Evolutionary conservation across 2,329 filamentous ascomycete genomes (phyloP).

Genomic region (Aureobasidium uvarum): DNA sequence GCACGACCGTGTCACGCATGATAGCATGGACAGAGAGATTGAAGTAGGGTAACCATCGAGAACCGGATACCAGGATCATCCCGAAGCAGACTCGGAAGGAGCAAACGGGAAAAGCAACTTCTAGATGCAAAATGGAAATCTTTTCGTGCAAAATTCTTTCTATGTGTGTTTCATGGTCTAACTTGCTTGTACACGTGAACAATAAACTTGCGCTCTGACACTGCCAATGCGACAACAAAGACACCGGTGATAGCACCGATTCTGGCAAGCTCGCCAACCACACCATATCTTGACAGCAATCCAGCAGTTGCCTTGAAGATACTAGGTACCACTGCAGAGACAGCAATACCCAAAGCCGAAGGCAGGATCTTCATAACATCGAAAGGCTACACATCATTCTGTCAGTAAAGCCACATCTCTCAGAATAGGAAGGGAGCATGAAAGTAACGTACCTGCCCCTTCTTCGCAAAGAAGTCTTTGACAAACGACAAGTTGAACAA

Average conservation of each 20-base stretch:
- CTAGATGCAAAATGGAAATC: neutral
- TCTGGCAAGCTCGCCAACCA: slow-evolving; percentile 45
- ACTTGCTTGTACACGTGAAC: slow-evolving; percentile 22
- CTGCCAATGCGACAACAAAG: slow-evolving; percentile 39
- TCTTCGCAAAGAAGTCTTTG: slow-evolving; percentile 56
- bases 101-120: neutral
- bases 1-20: neutral
- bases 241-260: slow-evolving; percentile 41
- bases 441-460: slow-evolving; percentile 38
- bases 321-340: slow-evolving; percentile 40
- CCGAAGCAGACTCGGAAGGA: neutral
- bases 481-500: slow-evolving; percentile 78
- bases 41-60: neutral
- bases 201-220: slow-evolving; percentile 23
- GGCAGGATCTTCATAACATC: slow-evolving; percentile 35
- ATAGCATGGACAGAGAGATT: neutral
- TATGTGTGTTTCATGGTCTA: neutral
- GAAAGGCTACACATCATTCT: slow-evolving; percentile 30
- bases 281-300: slow-evolving; percentile 38
- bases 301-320: slow-evolving; percentile 39
- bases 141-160: neutral
- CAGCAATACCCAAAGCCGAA: slow-evolving; percentile 39
- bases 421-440: neutral
- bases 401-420: neutral
- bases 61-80: neutral